Base-by-base conservation (phyloP, 1,284 basidiomycete genomes). In the Ceratobasidium papillatum region DNA sequence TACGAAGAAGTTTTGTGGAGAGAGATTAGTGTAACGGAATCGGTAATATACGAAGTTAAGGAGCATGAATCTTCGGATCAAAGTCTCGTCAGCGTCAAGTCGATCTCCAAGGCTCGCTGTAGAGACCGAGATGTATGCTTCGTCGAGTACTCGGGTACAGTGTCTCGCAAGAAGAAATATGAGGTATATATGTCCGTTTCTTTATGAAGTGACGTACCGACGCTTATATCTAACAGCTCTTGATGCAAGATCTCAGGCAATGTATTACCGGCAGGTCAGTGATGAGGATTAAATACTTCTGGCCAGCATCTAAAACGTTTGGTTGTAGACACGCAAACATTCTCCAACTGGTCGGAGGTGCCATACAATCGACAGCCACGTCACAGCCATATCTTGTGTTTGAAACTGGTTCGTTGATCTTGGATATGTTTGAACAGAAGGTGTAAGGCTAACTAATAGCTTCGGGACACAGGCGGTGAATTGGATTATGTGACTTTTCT, bases 281-380 rank as follows among this genome's bases (percentile, higher is more conserved):
- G 14, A 19, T 17, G 2, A 30, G 19, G 12, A 2, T 12, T 32
- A 1, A 43, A 8, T 14, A 3, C 14, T 30, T 11, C 25, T 38
- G 12, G 30, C 12, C 25, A 25, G 9, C 41, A 19, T 1, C 32
- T 47, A 17, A 27, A 19, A n/a, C 1, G 19, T 7, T 61, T 27
- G 49, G 17, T 32, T 32, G 27, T 38, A 63, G 61, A 47, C 61
- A 63, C 32, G 38, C 4, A 63, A 63, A 63, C 17, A 41, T 63
- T 32, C 19, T 63, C 30, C 32, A 47, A 22, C 61, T 63, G 2
- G 22, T 63, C 3, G 61, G 61, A 17, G 61, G 61, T 17, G n/a
- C 61, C n/a, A 63, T 27, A 3, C 41, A 17, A 2, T 27, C 61
- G 22, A 63, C 61, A 3, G 36, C 25, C 3, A 22, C 41, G 3